These are phyloP conservation scores for Echinochloa phyllopogon DNA, from an alignment of 176 grass and related monocot species.

Conservation along the genomic window DNA sequence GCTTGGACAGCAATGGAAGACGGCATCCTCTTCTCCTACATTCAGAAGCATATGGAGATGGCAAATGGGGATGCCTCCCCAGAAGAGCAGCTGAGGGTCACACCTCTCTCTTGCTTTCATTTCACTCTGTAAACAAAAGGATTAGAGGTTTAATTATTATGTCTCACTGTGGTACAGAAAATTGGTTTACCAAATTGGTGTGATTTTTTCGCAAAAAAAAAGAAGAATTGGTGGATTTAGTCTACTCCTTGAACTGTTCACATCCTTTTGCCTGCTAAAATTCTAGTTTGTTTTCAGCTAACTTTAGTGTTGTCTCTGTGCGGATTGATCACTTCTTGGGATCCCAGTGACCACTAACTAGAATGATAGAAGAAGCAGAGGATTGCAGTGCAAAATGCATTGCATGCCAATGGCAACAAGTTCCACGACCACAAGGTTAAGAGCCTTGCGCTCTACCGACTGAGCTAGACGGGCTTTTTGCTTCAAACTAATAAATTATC, in stretches of 20 bases:
- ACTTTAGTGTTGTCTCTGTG: neutral
- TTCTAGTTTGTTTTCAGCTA: neutral
- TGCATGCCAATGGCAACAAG: neutral
- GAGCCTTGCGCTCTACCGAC: constrained; percentile 57
- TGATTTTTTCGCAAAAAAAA: too few species aligned
- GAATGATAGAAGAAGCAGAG: neutral
- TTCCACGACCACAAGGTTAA: constrained; percentile 64
- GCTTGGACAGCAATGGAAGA: constrained; percentile 68
- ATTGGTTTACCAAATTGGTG: neutral
- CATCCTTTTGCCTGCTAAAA: neutral
- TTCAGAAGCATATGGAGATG: constrained; percentile 56
- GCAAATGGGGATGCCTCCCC: constrained; percentile 60
- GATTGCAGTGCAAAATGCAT: neutral
- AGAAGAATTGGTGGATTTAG: neutral
- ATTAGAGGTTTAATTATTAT: neutral
- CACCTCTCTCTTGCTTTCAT: neutral
- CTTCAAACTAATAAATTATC: too few species aligned
- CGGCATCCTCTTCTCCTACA: constrained; percentile 52
- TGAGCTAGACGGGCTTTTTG: constrained; percentile 38
- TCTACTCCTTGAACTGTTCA: neutral
- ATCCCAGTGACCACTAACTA: neutral
- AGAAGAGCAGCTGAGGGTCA: constrained; percentile 49
- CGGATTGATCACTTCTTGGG: neutral
- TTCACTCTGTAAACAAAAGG: neutral
- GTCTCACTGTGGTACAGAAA: neutral